Evolutionary conservation across 306 rosid genomes (phyloP).

Genomic region (Trifolium repens): DNA sequence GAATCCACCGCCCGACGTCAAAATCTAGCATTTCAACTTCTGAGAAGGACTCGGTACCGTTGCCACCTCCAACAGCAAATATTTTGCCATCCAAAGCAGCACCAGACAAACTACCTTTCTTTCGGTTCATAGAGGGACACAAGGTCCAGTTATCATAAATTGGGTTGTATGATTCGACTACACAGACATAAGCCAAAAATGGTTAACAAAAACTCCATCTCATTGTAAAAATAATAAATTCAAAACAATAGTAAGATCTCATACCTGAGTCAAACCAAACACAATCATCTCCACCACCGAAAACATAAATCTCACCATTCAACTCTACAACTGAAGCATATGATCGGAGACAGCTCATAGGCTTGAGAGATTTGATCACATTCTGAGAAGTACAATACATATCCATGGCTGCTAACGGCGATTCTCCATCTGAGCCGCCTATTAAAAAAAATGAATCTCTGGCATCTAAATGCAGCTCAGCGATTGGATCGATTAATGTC

Average conservation of each 20-base stretch:
- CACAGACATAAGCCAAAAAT: constrained; percentile 37
- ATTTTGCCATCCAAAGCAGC: constrained; percentile 62
- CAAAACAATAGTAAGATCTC: constrained; percentile 27
- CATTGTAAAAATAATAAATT: constrained; percentile 9
- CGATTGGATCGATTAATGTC: constrained; percentile 41
- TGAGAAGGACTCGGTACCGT: constrained; percentile 66
- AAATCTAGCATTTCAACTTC: constrained; percentile 93
- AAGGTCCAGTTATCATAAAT: constrained; percentile 61
- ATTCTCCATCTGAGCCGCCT: constrained; percentile 75
- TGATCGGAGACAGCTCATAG: constrained; percentile 72
- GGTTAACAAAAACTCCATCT: constrained; percentile 24
- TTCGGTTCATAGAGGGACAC: constrained; percentile 67
- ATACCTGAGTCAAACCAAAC: constrained; percentile 86
- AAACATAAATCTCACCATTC: constrained; percentile 64
- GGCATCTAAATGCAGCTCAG: constrained; percentile 54
- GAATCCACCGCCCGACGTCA: constrained; percentile 84
- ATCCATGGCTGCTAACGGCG: constrained; percentile 61
- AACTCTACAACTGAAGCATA: constrained; percentile 66
- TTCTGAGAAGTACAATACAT: constrained; percentile 63
- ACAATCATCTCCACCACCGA: constrained; percentile 77
- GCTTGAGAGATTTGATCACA: constrained; percentile 55
- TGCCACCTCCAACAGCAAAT: constrained; percentile 91
- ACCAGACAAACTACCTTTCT: constrained; percentile 83
- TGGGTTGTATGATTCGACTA: constrained; percentile 78
- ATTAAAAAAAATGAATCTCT: constrained; percentile 66